Base-by-base conservation (phyloP, 805 yeast species). In the Candida suzukii region DNA sequence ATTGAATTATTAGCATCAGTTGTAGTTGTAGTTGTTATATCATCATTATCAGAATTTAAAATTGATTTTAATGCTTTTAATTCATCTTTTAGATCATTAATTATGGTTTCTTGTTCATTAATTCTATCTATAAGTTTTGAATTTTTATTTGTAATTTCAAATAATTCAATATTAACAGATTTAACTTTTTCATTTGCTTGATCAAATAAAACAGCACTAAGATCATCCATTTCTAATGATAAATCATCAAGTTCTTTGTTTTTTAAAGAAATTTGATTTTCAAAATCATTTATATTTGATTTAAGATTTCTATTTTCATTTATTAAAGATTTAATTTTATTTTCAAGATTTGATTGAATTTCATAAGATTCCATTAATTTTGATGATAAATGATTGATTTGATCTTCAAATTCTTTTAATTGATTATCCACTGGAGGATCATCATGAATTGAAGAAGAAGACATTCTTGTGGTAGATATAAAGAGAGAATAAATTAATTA, bases 121-220 rank as follows among this genome's bases (percentile, higher is more conserved):
- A 85, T 55, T n/a, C 73, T 73, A 6, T 64, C 67, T 1, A 65
- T 51, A 37, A 84, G 57, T 47, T 73, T 78, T 27, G 71, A 63
- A 50, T 83, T 83, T 48, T 79, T 76, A 38, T 74, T 60, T 50
- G 80, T 78, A 46, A 68, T 68, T 27, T 75, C 77, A 53, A 80
- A 71, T 5, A 80, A 74, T 42, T 81, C 83, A 40, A 77, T 70
- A 45, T 85, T 76, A 0, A 95, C 95, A 46, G 80, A 76, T 38
- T 83, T 77, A 7, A 87, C 96, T 86, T 86, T 85, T 38, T 73
- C 71, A 56, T 87, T 87, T 13, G 96, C 96, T 55, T 88, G 93
- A 46, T 77, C 83, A 55, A 87, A 87, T 26, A 87, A 63, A 1
- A 88, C 77, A 1, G 81, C 86, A 1, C 88, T 76, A 37, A 87